These are phyloP conservation scores for Wickerhamiella allomyrinae DNA, from an alignment of 805 yeast species.

Conservation along the genomic window DNA sequence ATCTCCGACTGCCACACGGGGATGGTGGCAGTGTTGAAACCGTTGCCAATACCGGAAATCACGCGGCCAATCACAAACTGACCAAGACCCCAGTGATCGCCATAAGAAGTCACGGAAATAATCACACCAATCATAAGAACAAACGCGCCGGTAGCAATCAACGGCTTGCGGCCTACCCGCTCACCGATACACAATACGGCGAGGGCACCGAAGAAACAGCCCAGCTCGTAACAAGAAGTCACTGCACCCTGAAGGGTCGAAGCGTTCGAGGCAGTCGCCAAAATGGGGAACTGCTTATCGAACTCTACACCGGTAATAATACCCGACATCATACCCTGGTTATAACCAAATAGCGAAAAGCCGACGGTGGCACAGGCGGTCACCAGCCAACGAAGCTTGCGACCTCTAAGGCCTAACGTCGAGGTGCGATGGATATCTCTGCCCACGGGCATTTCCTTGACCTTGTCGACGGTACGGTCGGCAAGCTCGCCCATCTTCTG, in stretches of 20 bases:
- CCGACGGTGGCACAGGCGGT: constrained; percentile 52
- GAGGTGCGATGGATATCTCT: constrained; percentile 25
- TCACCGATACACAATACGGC: constrained; percentile 50
- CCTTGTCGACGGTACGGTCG: neutral
- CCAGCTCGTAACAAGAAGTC: constrained; percentile 42
- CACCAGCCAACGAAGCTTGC: constrained; percentile 32
- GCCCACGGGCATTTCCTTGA: neutral
- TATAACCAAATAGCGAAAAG: constrained; percentile 32
- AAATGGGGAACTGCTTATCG: constrained; percentile 40
- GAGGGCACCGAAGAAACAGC: constrained; percentile 63
- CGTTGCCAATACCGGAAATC: constrained; percentile 61
- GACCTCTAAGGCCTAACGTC: constrained; percentile 45
- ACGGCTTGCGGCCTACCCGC: constrained; percentile 47
- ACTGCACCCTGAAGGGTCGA: constrained; percentile 56
- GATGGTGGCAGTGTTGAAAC: constrained; percentile 62
- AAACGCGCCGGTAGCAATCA: constrained; percentile 40
- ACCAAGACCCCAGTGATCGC: constrained; percentile 34
- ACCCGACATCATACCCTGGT: constrained; percentile 23
- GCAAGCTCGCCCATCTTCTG: neutral
- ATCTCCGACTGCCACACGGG: constrained; percentile 75
- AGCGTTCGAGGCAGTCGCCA: constrained; percentile 11
- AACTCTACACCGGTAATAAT: constrained; percentile 43
- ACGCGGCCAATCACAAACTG: constrained; percentile 66
- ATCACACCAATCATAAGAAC: constrained; percentile 47
- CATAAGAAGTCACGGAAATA: constrained; percentile 39